Conservation (phyloP, 164 flowering plant genomes). For the Protea cynaroides region DNA sequence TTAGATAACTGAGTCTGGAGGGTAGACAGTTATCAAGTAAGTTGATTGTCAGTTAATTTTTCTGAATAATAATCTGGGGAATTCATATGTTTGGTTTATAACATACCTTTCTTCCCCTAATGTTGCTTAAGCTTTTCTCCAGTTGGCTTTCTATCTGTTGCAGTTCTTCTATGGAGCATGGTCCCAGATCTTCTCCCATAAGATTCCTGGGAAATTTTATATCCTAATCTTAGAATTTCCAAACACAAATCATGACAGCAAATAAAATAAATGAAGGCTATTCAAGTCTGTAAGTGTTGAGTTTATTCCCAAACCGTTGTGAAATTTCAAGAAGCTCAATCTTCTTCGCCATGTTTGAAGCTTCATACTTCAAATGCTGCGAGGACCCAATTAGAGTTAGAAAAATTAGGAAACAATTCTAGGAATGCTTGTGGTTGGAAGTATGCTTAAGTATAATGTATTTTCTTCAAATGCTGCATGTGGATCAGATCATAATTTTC, state of each 20-base stretch:
- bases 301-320: conserved; percentile 21
- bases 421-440: too few species aligned
- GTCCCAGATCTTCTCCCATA: conserved; percentile 40
- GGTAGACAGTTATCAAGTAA: too few species aligned
- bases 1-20: conserved; percentile 30
- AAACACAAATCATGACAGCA: not conserved
- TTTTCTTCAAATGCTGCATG: too few species aligned
- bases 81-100: not conserved
- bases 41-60: not conserved
- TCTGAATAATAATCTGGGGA: not conserved
- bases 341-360: conserved; percentile 59
- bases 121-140: conserved; percentile 39
- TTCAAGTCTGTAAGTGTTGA: not conserved
- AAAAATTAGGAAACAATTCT: not conserved
- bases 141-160: conserved; percentile 38
- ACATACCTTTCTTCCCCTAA: conserved; percentile 52
- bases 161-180: conserved; percentile 41
- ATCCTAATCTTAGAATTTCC: not conserved
- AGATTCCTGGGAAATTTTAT: conserved; percentile 30
- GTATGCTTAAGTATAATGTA: too few species aligned
- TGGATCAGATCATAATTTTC: too few species aligned
- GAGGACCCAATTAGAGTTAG: not conserved
- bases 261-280: not conserved
- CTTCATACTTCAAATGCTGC: conserved; percentile 69
- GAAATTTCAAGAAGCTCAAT: conserved; percentile 38